These are phyloP conservation scores for Schizochytrium sp. DNA, from an alignment of 108 stramenopile species.

Conservation along the genomic window DNA sequence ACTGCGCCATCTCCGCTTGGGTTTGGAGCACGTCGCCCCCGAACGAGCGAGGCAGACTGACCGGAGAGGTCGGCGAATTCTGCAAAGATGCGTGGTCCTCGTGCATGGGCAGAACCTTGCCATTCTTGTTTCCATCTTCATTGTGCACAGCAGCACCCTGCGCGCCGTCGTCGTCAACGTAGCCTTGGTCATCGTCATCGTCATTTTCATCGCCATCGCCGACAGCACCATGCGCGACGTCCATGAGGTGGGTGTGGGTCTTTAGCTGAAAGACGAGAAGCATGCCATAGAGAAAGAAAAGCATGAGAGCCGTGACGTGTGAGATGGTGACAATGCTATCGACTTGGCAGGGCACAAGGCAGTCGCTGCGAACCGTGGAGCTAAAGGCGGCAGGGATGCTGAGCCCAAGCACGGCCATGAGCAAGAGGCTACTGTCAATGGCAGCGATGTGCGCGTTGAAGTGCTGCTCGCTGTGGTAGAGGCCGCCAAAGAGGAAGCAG, in stretches of 20 bases:
- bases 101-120: too few relatives aligned
- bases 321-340: constrained; percentile 57
- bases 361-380: not conserved
- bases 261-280: constrained; percentile 82
- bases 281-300: constrained; percentile 78
- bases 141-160: too few relatives aligned
- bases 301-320: constrained; percentile 65
- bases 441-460: constrained; percentile 66
- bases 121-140: too few relatives aligned
- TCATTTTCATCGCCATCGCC: not conserved
- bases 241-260: constrained; percentile 75
- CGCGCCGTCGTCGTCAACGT: too few relatives aligned
- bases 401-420: constrained; percentile 15
- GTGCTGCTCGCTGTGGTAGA: constrained; percentile 71
- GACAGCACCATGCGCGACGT: constrained; percentile 31
- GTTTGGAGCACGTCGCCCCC: too few relatives aligned
- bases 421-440: constrained; percentile 67
- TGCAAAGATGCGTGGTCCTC: too few relatives aligned
- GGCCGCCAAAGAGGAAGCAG: constrained; percentile 88
- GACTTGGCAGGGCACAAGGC: not conserved
- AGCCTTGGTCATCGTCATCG: not conserved
- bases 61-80: too few relatives aligned
- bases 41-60: too few relatives aligned
- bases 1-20: too few relatives aligned
- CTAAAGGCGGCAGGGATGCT: not conserved